phyloP scores from a whole-genome alignment of 352 stramenopile species.

The Phytophthora europaea region DNA sequence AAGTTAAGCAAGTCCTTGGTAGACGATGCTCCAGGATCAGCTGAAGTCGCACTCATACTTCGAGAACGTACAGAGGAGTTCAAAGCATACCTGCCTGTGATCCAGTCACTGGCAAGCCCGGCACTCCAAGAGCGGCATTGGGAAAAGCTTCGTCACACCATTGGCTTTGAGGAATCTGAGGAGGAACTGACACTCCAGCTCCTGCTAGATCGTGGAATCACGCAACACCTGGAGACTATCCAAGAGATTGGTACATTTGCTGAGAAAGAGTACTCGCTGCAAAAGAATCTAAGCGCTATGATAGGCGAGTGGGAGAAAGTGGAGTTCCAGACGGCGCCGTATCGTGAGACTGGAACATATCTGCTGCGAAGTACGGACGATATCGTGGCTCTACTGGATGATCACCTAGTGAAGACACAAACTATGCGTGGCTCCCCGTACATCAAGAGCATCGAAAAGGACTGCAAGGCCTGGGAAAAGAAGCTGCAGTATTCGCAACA shows the following conservation, averaged over 20 bases:
- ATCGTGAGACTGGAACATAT: conserved; percentile 95
- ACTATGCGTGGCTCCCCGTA: conserved; percentile 96
- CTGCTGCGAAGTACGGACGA: conserved; percentile 90
- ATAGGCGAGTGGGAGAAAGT: conserved; percentile 95
- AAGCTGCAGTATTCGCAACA: conserved; percentile 92
- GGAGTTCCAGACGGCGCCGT: conserved; percentile 93
- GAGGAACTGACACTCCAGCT: conserved; percentile 89
- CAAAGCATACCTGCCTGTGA: conserved; percentile 92
- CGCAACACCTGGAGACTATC: conserved; percentile 91
- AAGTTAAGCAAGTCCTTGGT: conserved; percentile 93
- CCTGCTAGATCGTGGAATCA: conserved; percentile 86
- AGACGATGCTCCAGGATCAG: conserved; percentile 88
- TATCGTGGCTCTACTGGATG: conserved; percentile 93
- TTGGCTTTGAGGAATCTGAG: conserved; percentile 89
- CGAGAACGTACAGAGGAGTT: conserved; percentile 94
- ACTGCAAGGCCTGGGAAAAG: conserved; percentile 92
- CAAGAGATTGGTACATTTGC: conserved; percentile 92
- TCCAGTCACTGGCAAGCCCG: conserved; percentile 92
- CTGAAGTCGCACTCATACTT: conserved; percentile 88
- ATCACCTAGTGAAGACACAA: conserved; percentile 96
- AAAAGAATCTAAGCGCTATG: conserved; percentile 95
- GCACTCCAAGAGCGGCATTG: conserved; percentile 95
- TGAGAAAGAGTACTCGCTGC: conserved; percentile 96
- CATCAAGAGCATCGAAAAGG: conserved; percentile 95
- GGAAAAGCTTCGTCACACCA: conserved; percentile 90